Conservation (phyloP, 495 filamentous ascomycete genomes). For the Rostrohypoxylon terebratum region DNA sequence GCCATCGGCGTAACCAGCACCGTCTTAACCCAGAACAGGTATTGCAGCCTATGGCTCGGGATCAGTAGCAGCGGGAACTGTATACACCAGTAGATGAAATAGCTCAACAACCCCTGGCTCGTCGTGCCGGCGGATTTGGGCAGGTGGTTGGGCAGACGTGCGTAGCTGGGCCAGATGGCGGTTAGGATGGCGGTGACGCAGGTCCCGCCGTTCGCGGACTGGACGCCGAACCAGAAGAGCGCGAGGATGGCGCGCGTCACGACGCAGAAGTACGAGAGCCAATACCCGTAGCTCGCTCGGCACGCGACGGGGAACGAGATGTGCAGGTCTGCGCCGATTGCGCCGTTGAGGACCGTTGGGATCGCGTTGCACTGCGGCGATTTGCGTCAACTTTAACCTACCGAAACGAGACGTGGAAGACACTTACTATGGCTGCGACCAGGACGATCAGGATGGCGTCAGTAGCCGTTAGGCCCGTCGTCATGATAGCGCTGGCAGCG, state of each 20-base stretch:
- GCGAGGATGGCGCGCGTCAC: conserved; percentile 71
- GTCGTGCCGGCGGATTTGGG: conserved; percentile 68
- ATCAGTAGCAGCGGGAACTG: conserved; percentile 66
- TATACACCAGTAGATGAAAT: conserved; percentile 68
- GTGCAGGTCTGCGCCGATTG: conserved; percentile 70
- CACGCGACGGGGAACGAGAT: conserved; percentile 74
- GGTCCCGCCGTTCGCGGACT: conserved; percentile 72
- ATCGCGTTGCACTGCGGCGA: conserved; percentile 54
- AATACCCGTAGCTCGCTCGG: conserved; percentile 75
- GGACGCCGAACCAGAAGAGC: conserved; percentile 77
- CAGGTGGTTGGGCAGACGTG: conserved; percentile 63
- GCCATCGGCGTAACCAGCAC: conserved; percentile 63
- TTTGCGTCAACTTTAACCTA: not conserved
- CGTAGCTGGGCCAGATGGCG: conserved; percentile 74
- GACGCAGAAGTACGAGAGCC: conserved; percentile 72
- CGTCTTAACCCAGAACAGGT: conserved; percentile 67
- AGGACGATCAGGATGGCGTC: conserved; percentile 46
- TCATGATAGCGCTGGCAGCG: conserved; percentile 46
- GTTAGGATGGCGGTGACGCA: conserved; percentile 73
- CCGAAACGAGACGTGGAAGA: not conserved
- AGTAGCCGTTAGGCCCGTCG: conserved; percentile 44
- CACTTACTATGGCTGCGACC: conserved; percentile 44
- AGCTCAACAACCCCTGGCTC: conserved; percentile 69
- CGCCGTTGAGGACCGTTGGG: conserved; percentile 71
- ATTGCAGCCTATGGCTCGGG: conserved; percentile 65